A percentile compares a stretch with the other conserved stretches of the same genome.
These are phyloP conservation scores for Sporothrix variecibatus DNA, from an alignment of 2,329 filamentous ascomycete genomes.

Conservation along the genomic window DNA sequence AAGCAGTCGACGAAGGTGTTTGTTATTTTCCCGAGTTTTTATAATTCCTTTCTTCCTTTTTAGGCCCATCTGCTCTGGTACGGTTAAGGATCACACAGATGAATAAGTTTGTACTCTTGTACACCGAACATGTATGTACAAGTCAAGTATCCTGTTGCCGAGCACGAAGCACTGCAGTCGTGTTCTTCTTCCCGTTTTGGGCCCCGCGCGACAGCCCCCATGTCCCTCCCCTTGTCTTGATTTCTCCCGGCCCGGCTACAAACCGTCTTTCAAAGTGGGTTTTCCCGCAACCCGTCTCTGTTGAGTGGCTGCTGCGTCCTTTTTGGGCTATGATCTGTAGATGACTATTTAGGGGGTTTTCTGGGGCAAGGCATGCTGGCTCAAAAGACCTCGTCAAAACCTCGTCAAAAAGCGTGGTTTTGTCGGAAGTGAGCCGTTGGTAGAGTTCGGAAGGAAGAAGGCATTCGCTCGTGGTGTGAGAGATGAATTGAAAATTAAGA, in stretches of 20 bases:
- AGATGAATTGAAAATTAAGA: no score
- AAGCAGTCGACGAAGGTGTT: background rate
- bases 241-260: constrained; percentile 21
- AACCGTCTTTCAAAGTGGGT: constrained; percentile 37
- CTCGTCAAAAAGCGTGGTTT: background rate
- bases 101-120: background rate
- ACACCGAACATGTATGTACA: background rate
- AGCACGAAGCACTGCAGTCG: background rate
- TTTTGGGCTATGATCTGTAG: background rate
- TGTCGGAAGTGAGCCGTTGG: constrained; percentile 16
- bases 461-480: background rate
- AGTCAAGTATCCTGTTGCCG: background rate
- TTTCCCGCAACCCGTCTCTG: background rate
- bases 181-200: constrained; percentile 18
- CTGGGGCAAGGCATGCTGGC: background rate
- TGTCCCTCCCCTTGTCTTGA: constrained; percentile 3
- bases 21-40: background rate
- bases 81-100: background rate
- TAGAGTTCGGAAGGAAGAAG: background rate
- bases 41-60: background rate
- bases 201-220: background rate
- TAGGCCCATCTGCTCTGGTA: background rate
- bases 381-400: background rate
- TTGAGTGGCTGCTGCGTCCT: background rate
- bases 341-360: background rate